Evolutionary conservation across 2,329 filamentous ascomycete species (phyloP), one percentile per base, ranked within the genome.

Genomic region (Thielaviopsis punctulata): DNA sequence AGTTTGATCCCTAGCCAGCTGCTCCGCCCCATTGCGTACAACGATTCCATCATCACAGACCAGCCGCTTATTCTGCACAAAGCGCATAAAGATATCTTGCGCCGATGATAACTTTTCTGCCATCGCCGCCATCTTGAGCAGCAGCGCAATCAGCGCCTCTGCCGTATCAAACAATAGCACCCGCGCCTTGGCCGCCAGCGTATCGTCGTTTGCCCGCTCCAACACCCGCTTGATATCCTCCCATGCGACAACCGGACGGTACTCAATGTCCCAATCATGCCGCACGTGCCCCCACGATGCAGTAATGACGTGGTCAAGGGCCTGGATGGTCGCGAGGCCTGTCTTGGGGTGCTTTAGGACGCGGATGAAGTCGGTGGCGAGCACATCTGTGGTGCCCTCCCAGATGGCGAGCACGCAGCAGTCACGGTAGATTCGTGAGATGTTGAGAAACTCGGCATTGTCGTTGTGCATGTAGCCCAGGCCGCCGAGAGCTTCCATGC

Each of bases 361-460:
- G 19, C 71, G 62, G 13, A 74, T 56, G 15, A 72, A 66, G 55
- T 75, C 73, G 1, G 68, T 69, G 4, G 77, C 76, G 52, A 87
- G 68, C 5, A 87, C 79, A 59, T 85, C 81, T 0, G 81, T 84
- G 0, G 83, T 86, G 1, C 82, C 80, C 62, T 84, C 81, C 79
- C 80, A 84, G 48, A 86, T 85, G 13, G 75, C 72, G 49, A 77
- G 65, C 2, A 85, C 82, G 7, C 66, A 69, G 1, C 73, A 76
- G 58, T 86, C 82, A 7, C 84, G 73, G 58, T 79, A 78, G 1
- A 86, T 66, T 6, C 80, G 72, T 0, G 81, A 73, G 3, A 86
- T 66, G 59, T 86, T 87, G 53, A 84, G 67, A 36, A 77, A 72
- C 48, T 79, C 77, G 54, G 78, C 75, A 54, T 77, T 73, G 36